Evolutionary conservation across 805 yeast species (phyloP).

Genomic region (Cyberlindnera petersonii): DNA sequence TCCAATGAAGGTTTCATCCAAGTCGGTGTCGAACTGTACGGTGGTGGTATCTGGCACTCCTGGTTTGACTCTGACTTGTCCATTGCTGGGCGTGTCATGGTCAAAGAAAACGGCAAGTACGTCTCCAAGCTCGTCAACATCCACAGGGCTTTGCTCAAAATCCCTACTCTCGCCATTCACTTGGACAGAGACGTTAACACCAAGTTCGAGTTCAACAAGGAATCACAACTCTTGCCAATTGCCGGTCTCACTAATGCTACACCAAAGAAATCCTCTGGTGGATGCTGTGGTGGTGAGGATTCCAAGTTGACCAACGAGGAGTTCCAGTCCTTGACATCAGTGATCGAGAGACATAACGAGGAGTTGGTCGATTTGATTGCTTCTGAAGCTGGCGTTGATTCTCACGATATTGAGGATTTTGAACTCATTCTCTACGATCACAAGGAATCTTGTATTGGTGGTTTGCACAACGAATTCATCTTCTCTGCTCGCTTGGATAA

Average conservation of each 20-base stretch:
- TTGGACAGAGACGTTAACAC: slow-evolving; percentile 70
- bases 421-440: slow-evolving; percentile 84
- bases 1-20: slow-evolving; percentile 73
- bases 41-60: slow-evolving; percentile 94
- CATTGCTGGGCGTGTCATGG: slow-evolving; percentile 87
- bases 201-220: slow-evolving; percentile 86
- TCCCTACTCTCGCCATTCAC: slow-evolving; percentile 94
- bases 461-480: slow-evolving; percentile 83
- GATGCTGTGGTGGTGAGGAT: slow-evolving; percentile 48
- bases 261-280: slow-evolving; percentile 28
- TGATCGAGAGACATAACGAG: slow-evolving; percentile 71
- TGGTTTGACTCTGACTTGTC: slow-evolving; percentile 96
- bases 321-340: slow-evolving; percentile 60
- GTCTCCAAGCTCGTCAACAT: slow-evolving; percentile 73
- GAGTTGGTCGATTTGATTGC: slow-evolving; percentile 70
- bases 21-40: slow-evolving; percentile 91
- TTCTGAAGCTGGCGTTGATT: slow-evolving; percentile 49
- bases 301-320: slow-evolving; percentile 46
- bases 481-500: slow-evolving; percentile 92
- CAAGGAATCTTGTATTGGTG: slow-evolving; percentile 81
- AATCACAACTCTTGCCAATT: slow-evolving; percentile 80
- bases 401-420: slow-evolving; percentile 75
- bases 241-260: slow-evolving; percentile 56
- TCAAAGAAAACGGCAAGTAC: slow-evolving; percentile 41
- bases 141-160: slow-evolving; percentile 78